Evolutionary conservation across 2,329 filamentous ascomycete species (phyloP), one percentile per base, ranked within the genome.

Genomic region (Penicillium vulpinum): DNA sequence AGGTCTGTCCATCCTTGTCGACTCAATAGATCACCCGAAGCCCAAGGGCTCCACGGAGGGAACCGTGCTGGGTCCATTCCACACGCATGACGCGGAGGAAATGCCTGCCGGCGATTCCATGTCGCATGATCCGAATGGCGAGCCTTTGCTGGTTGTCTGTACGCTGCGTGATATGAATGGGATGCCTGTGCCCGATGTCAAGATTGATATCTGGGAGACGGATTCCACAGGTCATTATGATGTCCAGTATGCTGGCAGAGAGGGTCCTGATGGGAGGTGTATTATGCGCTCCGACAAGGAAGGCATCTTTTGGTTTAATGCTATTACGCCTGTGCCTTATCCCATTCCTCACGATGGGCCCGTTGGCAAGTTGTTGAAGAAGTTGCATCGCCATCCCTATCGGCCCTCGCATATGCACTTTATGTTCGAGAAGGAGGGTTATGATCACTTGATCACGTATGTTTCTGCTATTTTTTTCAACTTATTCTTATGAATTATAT

Each of bases 201-300:
- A 87, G 70, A 83, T 93, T 60, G 90, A 94, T 72, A 87, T 94
- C 62, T 94, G 90, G 90, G 90, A 93, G 76, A 91, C 90, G 9
- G 90, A 93, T 71, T 87, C 83, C 57, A 84, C 85, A n/a, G 90
- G 90, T 10, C 85, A 87, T 67, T 94, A 94, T 70, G 90, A 94
- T 69, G 89, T 93, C 58, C 90, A 94, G 74, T 87, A 91, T 70
- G 78, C 83, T 0, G 83, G 84, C 40, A 79, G 86, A 4, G 74
- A 81, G 8, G 81, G 79, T 2, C 88, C 89, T 0, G 88, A 91
- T 76, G 89, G 90, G 46, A 80, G 90, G 40, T 89, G 88, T 55
- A 81, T 93, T 56, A 82, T 91, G 79, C 75, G 76, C 40, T 88
- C 82, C 59, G 90, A 93, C 64, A 78, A 81, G 0, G 78, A 91